Base-by-base conservation (phyloP, 352 stramenopile genomes). In the Phytophthora kernoviae region DNA sequence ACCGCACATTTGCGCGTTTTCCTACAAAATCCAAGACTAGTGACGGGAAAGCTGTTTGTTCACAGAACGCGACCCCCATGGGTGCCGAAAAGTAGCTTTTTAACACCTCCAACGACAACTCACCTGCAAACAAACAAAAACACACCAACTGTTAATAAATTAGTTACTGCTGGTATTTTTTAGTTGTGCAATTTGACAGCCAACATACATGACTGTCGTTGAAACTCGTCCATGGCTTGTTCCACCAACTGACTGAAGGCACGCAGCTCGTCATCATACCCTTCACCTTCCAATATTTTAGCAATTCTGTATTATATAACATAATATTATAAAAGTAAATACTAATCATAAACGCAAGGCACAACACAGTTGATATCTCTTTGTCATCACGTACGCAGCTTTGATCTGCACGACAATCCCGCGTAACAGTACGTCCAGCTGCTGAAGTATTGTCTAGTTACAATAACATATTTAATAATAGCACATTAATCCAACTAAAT, bases 11-110 rank as follows among this genome's bases (percentile, higher is more conserved):
- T 40, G 7, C 78, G 61, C 34, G 90, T 65, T 45, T 80, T 90
- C 22, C 66, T 9, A 90, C 49, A 42, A 89, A 87, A 54, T 90
- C 84, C 20, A 91, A 45, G 8, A 86, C 70, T 12, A 93, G 57
- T 14, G 84, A 90, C 7, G 79, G 80, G 37, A 93, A 84, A 27
- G 78, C 75, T 0, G 74, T 87, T 62, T 91, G 79, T 6, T 93
- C 81, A 49, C 84, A 90, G n/a, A 91, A 50, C 1, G 50, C 50
- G 11, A 69, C 26, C 2, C 84, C 84, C 0, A 66, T 43, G 0
- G 68, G 18, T 1, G 74, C 79, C 0, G 67, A 67, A 56, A 91
- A 90, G 36, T 88, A 93, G 20, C 56, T 68, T 44, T 71, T 77
- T 30, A 89, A 44, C 10, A 73, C 40, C 2, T 80, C 47, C 2